Percentiles rank a stretch among this genome's conserved stretches.
Evolutionary conservation across 306 rosid species (phyloP).

Genomic region (Cucurbita argyrosperma): DNA sequence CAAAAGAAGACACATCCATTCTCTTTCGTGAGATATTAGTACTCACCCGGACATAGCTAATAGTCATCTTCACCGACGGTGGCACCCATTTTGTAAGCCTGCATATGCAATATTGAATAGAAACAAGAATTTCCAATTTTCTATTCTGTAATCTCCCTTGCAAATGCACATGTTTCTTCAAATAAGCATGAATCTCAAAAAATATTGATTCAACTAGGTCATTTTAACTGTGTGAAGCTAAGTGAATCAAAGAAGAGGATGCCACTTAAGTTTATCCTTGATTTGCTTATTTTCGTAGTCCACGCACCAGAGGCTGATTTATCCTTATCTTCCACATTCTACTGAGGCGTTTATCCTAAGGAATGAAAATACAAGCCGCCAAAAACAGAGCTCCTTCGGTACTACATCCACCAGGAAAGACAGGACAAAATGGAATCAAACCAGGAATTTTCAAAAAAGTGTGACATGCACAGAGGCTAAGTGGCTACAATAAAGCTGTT

Average conservation of each 20-base stretch:
- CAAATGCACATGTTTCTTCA: neutral
- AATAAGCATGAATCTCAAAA: neutral
- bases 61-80: conserved; percentile 92
- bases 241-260: neutral
- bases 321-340: neutral
- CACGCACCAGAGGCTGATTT: no score
- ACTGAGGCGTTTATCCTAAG: neutral
- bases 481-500: neutral
- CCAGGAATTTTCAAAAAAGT: neutral
- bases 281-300: no score
- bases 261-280: no score
- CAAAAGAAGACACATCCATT: conserved; percentile 87
- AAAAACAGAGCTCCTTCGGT: neutral
- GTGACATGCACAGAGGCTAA: neutral
- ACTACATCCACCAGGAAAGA: neutral
- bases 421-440: neutral
- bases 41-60: conserved; percentile 70
- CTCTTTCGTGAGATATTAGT: conserved; percentile 76
- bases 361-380: neutral
- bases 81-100: conserved; percentile 99
- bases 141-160: neutral
- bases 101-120: conserved; percentile 14
- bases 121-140: neutral
- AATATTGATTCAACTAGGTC: conserved; percentile 9
- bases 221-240: conserved; percentile 15